Evolutionary conservation across 495 filamentous ascomycete genomes (phyloP).

Genomic region (Penicillium ucsense): DNA sequence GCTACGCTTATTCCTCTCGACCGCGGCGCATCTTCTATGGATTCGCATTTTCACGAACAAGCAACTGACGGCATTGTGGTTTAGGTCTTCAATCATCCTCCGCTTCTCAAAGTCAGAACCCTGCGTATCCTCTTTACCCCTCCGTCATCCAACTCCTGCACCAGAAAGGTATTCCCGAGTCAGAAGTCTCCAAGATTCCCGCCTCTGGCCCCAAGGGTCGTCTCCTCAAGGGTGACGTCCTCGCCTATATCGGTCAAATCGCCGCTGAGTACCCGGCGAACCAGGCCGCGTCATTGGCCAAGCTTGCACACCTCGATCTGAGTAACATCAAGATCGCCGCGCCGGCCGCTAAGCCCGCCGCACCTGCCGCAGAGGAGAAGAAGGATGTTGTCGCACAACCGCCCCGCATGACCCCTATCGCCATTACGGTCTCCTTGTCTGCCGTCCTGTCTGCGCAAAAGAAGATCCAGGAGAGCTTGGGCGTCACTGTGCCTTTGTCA

Average conservation of each 20-base stretch:
- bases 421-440: conserved; percentile 65
- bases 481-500: conserved; percentile 71
- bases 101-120: conserved; percentile 47
- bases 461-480: conserved; percentile 62
- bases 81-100: conserved; percentile 28
- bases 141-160: conserved; percentile 76
- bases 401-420: conserved; percentile 29
- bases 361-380: conserved; percentile 25
- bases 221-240: conserved; percentile 88
- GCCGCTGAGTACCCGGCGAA: conserved; percentile 56
- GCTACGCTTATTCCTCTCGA: too few relatives aligned
- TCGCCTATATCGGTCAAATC: conserved; percentile 78
- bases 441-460: conserved; percentile 71
- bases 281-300: conserved; percentile 56
- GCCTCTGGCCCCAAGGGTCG: conserved; percentile 83
- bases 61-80: background rate
- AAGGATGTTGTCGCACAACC: conserved; percentile 29
- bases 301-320: conserved; percentile 77
- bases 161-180: conserved; percentile 60
- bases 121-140: conserved; percentile 73
- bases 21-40: too few relatives aligned
- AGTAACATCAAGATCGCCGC: conserved; percentile 87
- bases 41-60: background rate
- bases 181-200: conserved; percentile 68
- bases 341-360: conserved; percentile 40